Base-by-base conservation (phyloP, 345 rosid genomes). In the Salix purpurea region DNA sequence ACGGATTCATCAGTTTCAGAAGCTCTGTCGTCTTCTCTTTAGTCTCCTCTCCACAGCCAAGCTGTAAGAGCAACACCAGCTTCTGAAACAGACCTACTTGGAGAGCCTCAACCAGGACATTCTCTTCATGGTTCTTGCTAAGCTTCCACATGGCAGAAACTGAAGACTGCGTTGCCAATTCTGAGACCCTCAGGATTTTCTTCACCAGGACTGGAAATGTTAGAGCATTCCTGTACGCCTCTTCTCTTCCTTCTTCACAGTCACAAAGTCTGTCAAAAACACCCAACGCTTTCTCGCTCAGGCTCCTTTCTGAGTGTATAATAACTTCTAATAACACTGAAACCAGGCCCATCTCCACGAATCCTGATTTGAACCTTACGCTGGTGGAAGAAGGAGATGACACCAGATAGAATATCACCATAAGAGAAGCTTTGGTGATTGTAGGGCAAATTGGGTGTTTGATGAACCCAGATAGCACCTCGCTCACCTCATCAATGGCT, bases 81-180 rank as follows among this genome's bases (percentile, higher is more conserved):
- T 90, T 90, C 77, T 90, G 91, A 72, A 90, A 90, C 2, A 81
- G 84, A 12, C 93, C 91, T 7, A 88, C 84, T 67, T 90, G 88
- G 60, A 88, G 88, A 7, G 85, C 84, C 44, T 90, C 90, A 2
- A 79, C 71, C 54, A 85, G 0, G 4, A 81, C 68, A 21, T 37
- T 64, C 72, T 71, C 86, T 50, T 79, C 80, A 28, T 84, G 23
- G 7, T 76, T 36, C 48, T 74, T 90, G 79, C 79, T 71, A 1
- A 90, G 83, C 72, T 82, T 86, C 90, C 86, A 88, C 2, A 90
- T 79, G 1, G 78, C 21, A 0, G 87, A 88, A 34, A 90, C 85
- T 0, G 93, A 83, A 44, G 76, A 84, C 42, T 78, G 79, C 0
- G 88, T 87, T 0, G 90, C 87, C 78, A 78, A 6, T 1, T 54